phyloP scores from a whole-genome alignment of 2,329 filamentous ascomycete species.

The Verticillium dahliae region DNA sequence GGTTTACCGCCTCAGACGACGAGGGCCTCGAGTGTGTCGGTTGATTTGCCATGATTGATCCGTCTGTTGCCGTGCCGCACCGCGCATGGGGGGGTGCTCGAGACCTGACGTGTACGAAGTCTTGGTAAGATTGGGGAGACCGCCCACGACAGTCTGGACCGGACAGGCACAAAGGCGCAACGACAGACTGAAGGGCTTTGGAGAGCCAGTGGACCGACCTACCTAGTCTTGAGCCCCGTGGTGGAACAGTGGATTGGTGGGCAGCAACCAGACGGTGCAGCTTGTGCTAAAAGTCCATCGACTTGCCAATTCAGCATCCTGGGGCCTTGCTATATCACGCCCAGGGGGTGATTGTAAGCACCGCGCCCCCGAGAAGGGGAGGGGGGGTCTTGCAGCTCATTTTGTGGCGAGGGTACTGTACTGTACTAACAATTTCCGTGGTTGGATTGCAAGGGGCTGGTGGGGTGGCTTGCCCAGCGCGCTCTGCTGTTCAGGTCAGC shows the following conservation, averaged over 20 bases:
- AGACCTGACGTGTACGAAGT: background rate
- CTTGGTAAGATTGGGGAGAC: background rate
- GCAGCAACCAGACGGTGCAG: background rate
- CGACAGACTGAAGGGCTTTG: background rate
- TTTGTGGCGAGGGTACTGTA: background rate
- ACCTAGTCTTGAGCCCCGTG: background rate
- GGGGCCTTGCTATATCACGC: background rate
- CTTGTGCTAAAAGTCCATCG: background rate
- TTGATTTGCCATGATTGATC: background rate
- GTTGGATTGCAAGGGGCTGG: conserved; percentile 1
- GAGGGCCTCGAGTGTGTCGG: background rate
- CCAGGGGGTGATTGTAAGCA: no score
- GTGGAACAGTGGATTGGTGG: background rate
- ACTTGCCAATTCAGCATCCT: background rate
- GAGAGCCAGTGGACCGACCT: no score
- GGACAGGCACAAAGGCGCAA: no score
- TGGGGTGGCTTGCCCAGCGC: background rate
- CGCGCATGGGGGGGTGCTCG: background rate
- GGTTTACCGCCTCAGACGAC: background rate
- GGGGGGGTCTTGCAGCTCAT: background rate
- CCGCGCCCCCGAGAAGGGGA: background rate
- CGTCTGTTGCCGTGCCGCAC: background rate
- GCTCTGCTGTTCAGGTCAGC: background rate
- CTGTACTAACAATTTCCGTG: conserved; percentile 1
- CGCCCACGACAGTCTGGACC: background rate